These are phyloP conservation scores for Ophiostoma triangulosporum DNA, from an alignment of 2,329 filamentous ascomycete genomes.

Conservation along the genomic window DNA sequence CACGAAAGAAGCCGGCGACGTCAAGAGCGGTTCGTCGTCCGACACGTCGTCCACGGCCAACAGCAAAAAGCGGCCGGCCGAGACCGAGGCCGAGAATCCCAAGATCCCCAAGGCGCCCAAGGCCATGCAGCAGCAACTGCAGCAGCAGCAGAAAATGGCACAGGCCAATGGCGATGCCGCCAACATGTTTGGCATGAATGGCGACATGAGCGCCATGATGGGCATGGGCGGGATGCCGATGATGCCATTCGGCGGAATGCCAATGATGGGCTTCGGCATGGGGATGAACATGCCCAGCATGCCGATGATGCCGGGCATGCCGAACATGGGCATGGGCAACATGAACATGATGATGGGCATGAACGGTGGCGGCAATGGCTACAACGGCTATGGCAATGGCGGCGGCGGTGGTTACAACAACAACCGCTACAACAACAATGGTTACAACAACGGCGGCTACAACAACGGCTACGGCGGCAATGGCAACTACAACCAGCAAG, in stretches of 20 bases:
- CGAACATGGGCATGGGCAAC: conserved; percentile 18
- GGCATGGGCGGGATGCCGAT: conserved; percentile 17
- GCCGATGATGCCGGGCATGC: conserved; percentile 10
- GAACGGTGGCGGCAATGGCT: conserved; percentile 18
- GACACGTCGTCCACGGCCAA: conserved; percentile 10
- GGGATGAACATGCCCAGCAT: conserved; percentile 34
- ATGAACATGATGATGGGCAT: conserved; percentile 21
- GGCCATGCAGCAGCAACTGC: conserved; percentile 53
- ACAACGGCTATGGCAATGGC: neutral
- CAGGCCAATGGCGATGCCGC: conserved; percentile 15
- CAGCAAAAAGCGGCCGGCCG: conserved; percentile 71
- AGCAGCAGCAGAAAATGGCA: conserved; percentile 33
- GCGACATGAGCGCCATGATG: conserved; percentile 24
- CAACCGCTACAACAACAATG: conserved; percentile 10
- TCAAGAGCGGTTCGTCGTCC: neutral
- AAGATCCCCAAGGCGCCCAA: conserved; percentile 52
- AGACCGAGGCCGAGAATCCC: conserved; percentile 52
- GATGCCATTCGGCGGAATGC: conserved; percentile 6
- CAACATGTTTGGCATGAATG: conserved; percentile 14
- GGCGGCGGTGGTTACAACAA: conserved; percentile 2
- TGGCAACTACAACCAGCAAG: conserved; percentile 4
- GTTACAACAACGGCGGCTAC: conserved; percentile 1
- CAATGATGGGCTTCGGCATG: conserved; percentile 13
- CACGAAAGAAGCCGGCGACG: neutral
- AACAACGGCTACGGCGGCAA: conserved; percentile 7